A percentile compares a stretch with the other conserved stretches of the same genome.
Conservation (phyloP, 176 grass and related monocot species). For the Pontederia crassipes region DNA sequence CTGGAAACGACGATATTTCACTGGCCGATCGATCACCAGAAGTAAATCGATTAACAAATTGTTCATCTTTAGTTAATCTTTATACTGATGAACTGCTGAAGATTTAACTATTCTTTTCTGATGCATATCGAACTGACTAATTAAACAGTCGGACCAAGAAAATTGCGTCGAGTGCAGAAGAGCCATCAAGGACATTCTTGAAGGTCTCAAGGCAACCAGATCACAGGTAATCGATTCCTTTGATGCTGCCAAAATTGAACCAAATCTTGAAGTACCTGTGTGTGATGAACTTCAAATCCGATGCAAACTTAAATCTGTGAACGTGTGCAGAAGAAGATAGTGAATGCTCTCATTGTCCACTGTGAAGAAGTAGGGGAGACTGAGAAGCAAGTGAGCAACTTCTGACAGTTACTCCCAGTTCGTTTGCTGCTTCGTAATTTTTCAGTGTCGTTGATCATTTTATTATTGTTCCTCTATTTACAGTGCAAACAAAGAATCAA, state of each 20-base stretch:
- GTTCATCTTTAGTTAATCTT: background rate
- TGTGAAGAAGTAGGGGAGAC: background rate
- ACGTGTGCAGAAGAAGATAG: background rate
- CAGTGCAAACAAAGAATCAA: background rate
- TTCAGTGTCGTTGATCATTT: background rate
- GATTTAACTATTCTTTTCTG: background rate
- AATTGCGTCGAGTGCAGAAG: background rate
- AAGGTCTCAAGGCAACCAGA: background rate
- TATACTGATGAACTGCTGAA: background rate
- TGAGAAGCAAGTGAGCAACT: background rate
- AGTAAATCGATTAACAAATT: background rate
- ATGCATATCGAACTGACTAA: background rate
- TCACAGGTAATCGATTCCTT: background rate
- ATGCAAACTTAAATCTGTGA: background rate
- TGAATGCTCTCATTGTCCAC: background rate
- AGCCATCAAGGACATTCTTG: background rate
- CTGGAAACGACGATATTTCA: background rate
- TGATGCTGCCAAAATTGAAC: background rate
- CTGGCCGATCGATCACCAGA: background rate
- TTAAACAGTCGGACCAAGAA: background rate
- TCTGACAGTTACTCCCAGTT: background rate
- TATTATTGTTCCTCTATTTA: background rate
- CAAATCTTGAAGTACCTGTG: background rate
- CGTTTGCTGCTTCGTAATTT: background rate
- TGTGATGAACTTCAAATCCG: background rate